Evolutionary conservation across 208 protist species (phyloP), one percentile per base, ranked within the genome.

Genomic region (Trypanosoma conorhini): DNA sequence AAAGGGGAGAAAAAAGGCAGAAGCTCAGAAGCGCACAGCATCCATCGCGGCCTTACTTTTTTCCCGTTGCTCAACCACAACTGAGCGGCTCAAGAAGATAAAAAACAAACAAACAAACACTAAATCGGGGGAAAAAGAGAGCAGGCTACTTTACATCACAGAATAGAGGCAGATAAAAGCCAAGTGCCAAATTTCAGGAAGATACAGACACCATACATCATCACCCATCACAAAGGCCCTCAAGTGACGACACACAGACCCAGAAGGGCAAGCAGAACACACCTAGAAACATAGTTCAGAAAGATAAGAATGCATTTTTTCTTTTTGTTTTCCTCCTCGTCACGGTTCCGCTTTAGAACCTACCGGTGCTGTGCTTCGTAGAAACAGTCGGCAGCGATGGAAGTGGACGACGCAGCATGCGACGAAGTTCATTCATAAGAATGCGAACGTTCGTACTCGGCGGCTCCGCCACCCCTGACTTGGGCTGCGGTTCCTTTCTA

Each of bases 401-500:
- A 9, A 95, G 78, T 22, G 92, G 92, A 31, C 84, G 81, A 26
- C 89, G 88, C 55, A 96, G 76, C 75, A 96, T 80, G 9, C 65
- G 75, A 24, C 85, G 81, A 30, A 96, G 79, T 70, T 96, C 89
- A 33, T 76, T 83, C 69, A 96, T 85, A 40, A 89, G 86, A 17
- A 82, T 74, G 66, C 91, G 92, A 33, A 91, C 89, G 75, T 91
- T 96, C 17, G 79, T 79, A 57, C 54, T 83, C 0, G 78, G 71
- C 12, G 86, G 82, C 21, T 79, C 89, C 40, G 81, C 64, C 0
- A 80, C 69, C 22, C 75, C 76, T 51, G 44, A 46, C 35, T 72
- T 69, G n/a, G 71, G 28, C 46, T 58, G 9, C 19, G 26, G 30
- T 24, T 52, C 35, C 22, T 26, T 35, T 55, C 40, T 28, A 58